These are phyloP conservation scores for Fragilaria crotonensis DNA, from an alignment of 108 stramenopile genomes.

Conservation along the genomic window DNA sequence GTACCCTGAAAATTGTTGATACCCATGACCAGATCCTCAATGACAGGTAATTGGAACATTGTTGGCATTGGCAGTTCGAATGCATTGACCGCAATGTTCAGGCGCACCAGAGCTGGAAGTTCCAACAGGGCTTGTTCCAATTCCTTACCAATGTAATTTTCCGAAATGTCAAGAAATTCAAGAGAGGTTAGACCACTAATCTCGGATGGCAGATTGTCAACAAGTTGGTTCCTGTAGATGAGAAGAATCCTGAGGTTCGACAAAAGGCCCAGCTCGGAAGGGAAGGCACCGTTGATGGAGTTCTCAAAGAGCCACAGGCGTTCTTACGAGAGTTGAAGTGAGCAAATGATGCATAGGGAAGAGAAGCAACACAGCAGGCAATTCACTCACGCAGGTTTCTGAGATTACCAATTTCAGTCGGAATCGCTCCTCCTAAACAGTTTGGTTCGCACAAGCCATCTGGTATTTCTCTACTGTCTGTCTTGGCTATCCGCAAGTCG, in stretches of 20 bases:
- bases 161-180: slow-evolving; percentile 12
- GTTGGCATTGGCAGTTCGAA: background rate
- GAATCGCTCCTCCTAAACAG: slow-evolving; percentile 21
- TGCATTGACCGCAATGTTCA: slow-evolving; percentile 4
- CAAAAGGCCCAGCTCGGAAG: background rate
- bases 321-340: slow-evolving; percentile 3
- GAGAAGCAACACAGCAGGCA: background rate
- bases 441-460: slow-evolving; percentile 9
- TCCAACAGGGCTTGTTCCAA: background rate
- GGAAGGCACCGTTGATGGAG: slow-evolving; percentile 16
- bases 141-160: slow-evolving; percentile 3
- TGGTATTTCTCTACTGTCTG: background rate
- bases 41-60: background rate
- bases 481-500: background rate
- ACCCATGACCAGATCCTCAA: slow-evolving; percentile 19
- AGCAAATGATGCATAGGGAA: slow-evolving; percentile 1
- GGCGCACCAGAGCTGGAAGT: slow-evolving; percentile 1
- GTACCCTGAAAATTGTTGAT: slow-evolving; percentile 26
- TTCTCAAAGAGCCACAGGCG: slow-evolving; percentile 2
- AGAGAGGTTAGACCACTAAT: slow-evolving; percentile 7
- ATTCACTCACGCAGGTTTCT: slow-evolving; percentile 11
- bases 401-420: slow-evolving; percentile 23
- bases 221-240: background rate
- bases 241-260: background rate
- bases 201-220: slow-evolving; percentile 21